phyloP scores from a whole-genome alignment of 2,329 filamentous ascomycete species.

The Paracoccidioides brasiliensis region DNA sequence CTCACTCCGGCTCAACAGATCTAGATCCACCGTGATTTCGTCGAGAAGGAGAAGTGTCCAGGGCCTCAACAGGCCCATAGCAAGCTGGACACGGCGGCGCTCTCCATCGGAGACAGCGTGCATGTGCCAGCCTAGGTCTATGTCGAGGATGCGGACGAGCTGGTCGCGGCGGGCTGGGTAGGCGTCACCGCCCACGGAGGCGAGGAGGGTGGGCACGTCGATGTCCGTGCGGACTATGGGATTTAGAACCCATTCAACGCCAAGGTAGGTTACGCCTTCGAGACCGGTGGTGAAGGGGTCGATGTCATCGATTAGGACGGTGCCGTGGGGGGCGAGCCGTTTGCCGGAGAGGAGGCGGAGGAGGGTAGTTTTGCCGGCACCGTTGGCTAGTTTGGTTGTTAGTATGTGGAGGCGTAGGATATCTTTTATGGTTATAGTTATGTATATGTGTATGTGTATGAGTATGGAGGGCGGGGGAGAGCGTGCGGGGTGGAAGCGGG shows the following conservation, averaged over 20 bases:
- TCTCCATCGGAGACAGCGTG: constrained; percentile 92
- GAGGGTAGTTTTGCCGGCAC: constrained; percentile 92
- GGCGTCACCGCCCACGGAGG: constrained; percentile 71
- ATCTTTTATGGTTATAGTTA: neutral
- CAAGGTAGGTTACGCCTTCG: constrained; percentile 92
- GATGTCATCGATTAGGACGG: constrained; percentile 64
- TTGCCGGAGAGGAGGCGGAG: constrained; percentile 90
- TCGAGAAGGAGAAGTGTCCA: constrained; percentile 88
- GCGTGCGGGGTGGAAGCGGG: neutral
- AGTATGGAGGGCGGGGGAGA: neutral
- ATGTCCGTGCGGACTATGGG: constrained; percentile 93
- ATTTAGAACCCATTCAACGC: constrained; percentile 96
- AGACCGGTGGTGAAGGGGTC: constrained; percentile 86
- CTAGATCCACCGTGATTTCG: constrained; percentile 93
- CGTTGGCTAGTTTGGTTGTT: constrained; percentile 51
- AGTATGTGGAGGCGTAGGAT: neutral
- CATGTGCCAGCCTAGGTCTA: constrained; percentile 88
- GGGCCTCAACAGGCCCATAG: constrained; percentile 85
- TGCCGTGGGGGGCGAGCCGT: constrained; percentile 65
- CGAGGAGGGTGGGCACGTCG: constrained; percentile 71
- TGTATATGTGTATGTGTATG: neutral
- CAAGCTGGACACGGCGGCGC: constrained; percentile 77
- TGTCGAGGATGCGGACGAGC: constrained; percentile 75
- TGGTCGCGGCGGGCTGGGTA: constrained; percentile 76
- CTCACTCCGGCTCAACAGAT: constrained; percentile 69